Evolutionary conservation across 805 yeast genomes (phyloP), one percentile per base, ranked within the genome.

Genomic region (Myxozyma mucilagina): DNA sequence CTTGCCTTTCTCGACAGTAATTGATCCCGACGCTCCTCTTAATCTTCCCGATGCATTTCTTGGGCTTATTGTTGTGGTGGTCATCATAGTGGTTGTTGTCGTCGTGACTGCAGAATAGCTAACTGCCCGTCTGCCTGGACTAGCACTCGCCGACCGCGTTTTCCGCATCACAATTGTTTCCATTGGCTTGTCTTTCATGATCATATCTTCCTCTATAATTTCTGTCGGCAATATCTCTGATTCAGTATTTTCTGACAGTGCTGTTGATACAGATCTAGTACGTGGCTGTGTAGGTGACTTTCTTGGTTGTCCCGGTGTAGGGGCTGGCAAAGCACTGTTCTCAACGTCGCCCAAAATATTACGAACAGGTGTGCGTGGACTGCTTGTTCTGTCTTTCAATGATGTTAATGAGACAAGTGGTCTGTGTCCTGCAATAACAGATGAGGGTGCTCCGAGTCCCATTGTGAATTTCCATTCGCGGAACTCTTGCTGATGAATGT

Each of bases 301-400:
- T 71, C 97, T 83, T 44, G 99, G 99, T 75, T 94, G 99, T 1
- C 98, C 99, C 0, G 99, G 99, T 1, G 97, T 90, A 53, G 90
- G 90, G 66, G 83, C 82, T 4, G 98, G 99, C 18, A 94, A 91
- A 42, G 85, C 82, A 69, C 83, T 87, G 36, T 84, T 82, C 68
- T 86, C 84, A 36, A 79, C 78, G 39, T 87, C 83, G 59, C 84
- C 83, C 0, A 89, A 85, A 3, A 92, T 88, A 71, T 90, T 81
- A 71, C 96, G 81, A 35, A 87, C 82, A 3, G 96, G 96, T 0
- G 96, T 89, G 41, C 83, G 81, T 34, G 68, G 69, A 39, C 61
- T 60, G n/a, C 50, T 36, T 14, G 62, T 36, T 39, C 42, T 18
- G 29, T 53, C 57, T 9, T 45, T 13, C 39, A 56, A 44, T 3